Conservation (phyloP, 139 green algal genomes). For the Coelastrella sp. region DNA sequence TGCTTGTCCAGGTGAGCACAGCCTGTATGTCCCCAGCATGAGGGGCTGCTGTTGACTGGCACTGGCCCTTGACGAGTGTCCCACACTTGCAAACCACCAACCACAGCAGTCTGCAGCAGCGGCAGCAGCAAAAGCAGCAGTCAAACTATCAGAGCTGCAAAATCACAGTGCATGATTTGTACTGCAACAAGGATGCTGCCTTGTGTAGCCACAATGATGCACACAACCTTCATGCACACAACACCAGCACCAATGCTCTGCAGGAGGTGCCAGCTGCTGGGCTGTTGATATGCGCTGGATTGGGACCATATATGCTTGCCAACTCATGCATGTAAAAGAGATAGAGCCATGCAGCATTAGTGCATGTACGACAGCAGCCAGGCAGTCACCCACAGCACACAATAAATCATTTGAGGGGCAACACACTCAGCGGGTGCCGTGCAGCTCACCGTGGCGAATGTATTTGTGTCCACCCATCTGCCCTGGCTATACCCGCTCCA, state of each 20-base stretch:
- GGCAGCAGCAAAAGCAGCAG: not conserved
- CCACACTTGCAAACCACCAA: slow-evolving; percentile 65
- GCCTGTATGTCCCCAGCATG: slow-evolving; percentile 59
- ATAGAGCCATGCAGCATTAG: no score
- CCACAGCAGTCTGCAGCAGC: slow-evolving; percentile 45
- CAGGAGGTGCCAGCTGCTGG: no score
- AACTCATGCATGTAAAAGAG: not conserved
- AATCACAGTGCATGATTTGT: not conserved
- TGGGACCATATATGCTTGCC: no score
- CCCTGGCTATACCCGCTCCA: slow-evolving; percentile 51
- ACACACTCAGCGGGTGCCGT: not conserved
- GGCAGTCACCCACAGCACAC: not conserved
- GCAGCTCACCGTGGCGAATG: slow-evolving; percentile 56
- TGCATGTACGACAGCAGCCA: not conserved
- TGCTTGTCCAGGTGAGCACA: slow-evolving; percentile 26
- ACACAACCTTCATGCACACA: not conserved
- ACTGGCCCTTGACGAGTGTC: slow-evolving; percentile 53
- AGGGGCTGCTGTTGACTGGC: slow-evolving; percentile 40
- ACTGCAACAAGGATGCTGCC: not conserved
- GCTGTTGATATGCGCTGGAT: no score
- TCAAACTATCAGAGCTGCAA: not conserved
- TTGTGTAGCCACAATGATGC: not conserved
- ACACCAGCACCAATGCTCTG: not conserved
- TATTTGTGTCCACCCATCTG: slow-evolving; percentile 62
- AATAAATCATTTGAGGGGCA: not conserved